Percentiles rank a stretch among this genome's conserved stretches.
These are phyloP conservation scores for Podila verticillata DNA, from an alignment of 192 early-diverging fungal species.

Conservation along the genomic window DNA sequence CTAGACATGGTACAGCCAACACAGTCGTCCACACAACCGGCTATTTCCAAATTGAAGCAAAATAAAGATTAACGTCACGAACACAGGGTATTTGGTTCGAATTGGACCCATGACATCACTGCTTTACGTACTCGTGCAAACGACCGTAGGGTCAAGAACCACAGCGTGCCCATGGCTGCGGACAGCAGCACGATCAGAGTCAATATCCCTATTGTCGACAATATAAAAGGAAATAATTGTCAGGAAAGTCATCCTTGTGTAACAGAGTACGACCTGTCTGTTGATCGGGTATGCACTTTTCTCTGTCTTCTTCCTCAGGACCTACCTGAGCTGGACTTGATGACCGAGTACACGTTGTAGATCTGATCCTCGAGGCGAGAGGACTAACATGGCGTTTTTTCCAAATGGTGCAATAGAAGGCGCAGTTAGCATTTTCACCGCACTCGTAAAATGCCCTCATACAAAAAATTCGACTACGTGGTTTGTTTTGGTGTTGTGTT, in stretches of 20 bases:
- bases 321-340: slow-evolving; percentile 60
- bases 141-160: slow-evolving; percentile 34
- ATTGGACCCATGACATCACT: too few species aligned
- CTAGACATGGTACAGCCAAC: slow-evolving; percentile 52
- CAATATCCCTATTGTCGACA: slow-evolving; percentile 31
- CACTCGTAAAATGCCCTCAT: neutral
- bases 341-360: slow-evolving; percentile 53
- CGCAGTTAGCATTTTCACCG: neutral
- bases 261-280: neutral
- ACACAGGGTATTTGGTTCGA: too few species aligned
- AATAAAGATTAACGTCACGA: too few species aligned
- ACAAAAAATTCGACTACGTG: neutral
- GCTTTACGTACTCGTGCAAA: slow-evolving; percentile 38
- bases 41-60: slow-evolving; percentile 7
- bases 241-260: neutral
- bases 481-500: too few species aligned
- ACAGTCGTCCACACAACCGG: slow-evolving; percentile 63
- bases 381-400: slow-evolving; percentile 11
- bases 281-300: neutral
- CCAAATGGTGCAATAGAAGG: neutral
- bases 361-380: slow-evolving; percentile 44
- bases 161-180: slow-evolving; percentile 32
- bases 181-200: slow-evolving; percentile 40
- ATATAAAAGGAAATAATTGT: neutral
- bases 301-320: neutral